A percentile compares a stretch with the other conserved stretches of the same genome.
phyloP scores from a whole-genome alignment of 1,284 basidiomycete species.

The Apiotrichum montevideense region DNA sequence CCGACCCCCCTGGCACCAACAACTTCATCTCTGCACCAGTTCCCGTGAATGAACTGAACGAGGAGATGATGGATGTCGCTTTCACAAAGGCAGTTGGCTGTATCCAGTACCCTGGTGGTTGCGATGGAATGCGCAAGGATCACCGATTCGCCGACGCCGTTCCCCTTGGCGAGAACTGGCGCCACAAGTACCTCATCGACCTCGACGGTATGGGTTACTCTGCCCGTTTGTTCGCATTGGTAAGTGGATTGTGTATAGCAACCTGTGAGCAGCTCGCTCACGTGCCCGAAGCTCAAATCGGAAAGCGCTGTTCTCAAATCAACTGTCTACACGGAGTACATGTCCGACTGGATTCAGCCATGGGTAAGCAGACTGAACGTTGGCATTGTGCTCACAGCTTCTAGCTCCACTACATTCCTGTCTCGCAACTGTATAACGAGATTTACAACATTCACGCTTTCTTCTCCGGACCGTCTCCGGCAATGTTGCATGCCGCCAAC shows the following conservation, averaged over 20 bases:
- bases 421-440: conserved; percentile 77
- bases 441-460: conserved; percentile 86
- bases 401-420: conserved; percentile 87
- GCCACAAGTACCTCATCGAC: conserved; percentile 85
- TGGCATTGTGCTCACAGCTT: too few species aligned
- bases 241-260: conserved; percentile 47
- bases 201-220: conserved; percentile 94
- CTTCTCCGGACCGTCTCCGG: conserved; percentile 71
- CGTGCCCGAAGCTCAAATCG: conserved; percentile 35
- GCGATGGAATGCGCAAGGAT: conserved; percentile 58
- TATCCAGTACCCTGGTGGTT: conserved; percentile 71
- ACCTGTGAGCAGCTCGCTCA: neutral
- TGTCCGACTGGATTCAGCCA: conserved; percentile 56
- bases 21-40: conserved; percentile 58
- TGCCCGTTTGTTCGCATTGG: conserved; percentile 77
- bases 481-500: conserved; percentile 56
- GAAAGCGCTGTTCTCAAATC: conserved; percentile 85
- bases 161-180: conserved; percentile 78
- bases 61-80: conserved; percentile 78
- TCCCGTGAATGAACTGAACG: conserved; percentile 61
- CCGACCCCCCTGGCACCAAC: conserved; percentile 60
- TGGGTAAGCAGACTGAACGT: conserved; percentile 36
- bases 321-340: conserved; percentile 85
- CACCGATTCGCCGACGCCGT: conserved; percentile 73
- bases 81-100: conserved; percentile 72